These are phyloP conservation scores for Syncephalastrum racemosum DNA, from an alignment of 371 early-diverging fungal genomes.

Conservation along the genomic window DNA sequence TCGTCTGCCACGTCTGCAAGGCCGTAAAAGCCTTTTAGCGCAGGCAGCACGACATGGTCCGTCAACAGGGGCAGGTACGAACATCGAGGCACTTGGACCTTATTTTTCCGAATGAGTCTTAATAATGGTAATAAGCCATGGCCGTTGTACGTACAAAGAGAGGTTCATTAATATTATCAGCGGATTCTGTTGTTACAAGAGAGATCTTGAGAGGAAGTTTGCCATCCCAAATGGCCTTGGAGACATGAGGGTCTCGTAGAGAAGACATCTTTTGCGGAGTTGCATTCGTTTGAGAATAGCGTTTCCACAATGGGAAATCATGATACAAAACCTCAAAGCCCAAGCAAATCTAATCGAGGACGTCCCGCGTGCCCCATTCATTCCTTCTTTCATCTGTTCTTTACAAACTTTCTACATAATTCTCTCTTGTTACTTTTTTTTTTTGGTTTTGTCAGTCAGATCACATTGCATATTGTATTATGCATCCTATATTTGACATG, in stretches of 20 bases:
- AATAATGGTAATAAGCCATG: neutral
- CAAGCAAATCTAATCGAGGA: too few species aligned
- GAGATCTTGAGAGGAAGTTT: slow-evolving; percentile 56
- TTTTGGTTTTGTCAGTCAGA: neutral
- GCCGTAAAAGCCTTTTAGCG: slow-evolving; percentile 5
- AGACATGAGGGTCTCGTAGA: slow-evolving; percentile 13
- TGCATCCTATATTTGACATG: neutral
- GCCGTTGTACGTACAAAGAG: slow-evolving; percentile 43
- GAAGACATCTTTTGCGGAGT: too few species aligned
- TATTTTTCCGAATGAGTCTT: neutral
- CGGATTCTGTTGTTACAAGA: slow-evolving; percentile 39
- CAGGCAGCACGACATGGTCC: slow-evolving; percentile 40
- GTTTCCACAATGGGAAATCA: too few species aligned
- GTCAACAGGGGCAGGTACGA: slow-evolving; percentile 67
- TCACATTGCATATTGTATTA: neutral
- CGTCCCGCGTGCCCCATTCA: neutral
- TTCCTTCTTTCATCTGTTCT: neutral
- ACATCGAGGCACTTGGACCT: slow-evolving; percentile 42
- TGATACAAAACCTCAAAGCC: too few species aligned
- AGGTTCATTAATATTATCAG: slow-evolving; percentile 37
- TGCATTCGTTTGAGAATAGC: too few species aligned
- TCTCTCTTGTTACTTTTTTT: neutral
- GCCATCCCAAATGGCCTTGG: slow-evolving; percentile 55
- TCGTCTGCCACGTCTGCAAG: slow-evolving; percentile 11
- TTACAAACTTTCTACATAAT: neutral